Evolutionary conservation across 768 basidiomycete species (phyloP), one percentile per base, ranked within the genome.

Genomic region (Gautieria morchelliformis): DNA sequence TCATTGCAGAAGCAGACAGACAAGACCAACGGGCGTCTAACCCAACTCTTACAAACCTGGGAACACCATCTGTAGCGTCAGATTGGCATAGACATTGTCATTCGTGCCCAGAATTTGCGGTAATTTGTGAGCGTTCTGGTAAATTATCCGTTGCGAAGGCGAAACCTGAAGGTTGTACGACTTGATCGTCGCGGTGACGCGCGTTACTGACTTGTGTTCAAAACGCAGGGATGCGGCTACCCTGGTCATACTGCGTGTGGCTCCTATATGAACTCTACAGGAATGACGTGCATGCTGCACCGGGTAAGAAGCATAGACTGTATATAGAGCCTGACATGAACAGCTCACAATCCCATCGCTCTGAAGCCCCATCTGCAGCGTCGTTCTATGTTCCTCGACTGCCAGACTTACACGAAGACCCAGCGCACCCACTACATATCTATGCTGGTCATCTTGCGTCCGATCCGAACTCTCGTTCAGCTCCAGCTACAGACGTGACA

Each of bases 361-460:
- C 52, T 53, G n/a, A 58, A 89, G 87, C 80, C 44, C 87, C 87
- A 20, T 81, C 89, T 11, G 89, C 91, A 10, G 83, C 90, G 0
- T 88, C 86, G 0, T 93, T 92, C 72, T 93, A 89, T 63, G 87
- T 93, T 44, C 78, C 81, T 2, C 77, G 70, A 27, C 75, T 95
- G 50, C 93, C 93, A 19, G 84, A 81, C 60, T 75, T 94, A 22
- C 81, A 84, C 62, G 84, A 88, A 69, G 81, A 89, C 71, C 74
- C 75, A n/a, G 67, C 76, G 20, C 77, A 81, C 30, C 84, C 89
- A 12, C 69, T 93, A n/a, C 82, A 82, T 61, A 81, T 93, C 67
- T 93, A 84, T 63, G 84, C 88, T 10, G 93, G 93, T 2, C 90
- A 93, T 70, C 73, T 94, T 39, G 72, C 85, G n/a, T 85, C 90